Base-by-base conservation (phyloP, 2,329 filamentous ascomycete genomes). In the Monilinia fructicola region DNA sequence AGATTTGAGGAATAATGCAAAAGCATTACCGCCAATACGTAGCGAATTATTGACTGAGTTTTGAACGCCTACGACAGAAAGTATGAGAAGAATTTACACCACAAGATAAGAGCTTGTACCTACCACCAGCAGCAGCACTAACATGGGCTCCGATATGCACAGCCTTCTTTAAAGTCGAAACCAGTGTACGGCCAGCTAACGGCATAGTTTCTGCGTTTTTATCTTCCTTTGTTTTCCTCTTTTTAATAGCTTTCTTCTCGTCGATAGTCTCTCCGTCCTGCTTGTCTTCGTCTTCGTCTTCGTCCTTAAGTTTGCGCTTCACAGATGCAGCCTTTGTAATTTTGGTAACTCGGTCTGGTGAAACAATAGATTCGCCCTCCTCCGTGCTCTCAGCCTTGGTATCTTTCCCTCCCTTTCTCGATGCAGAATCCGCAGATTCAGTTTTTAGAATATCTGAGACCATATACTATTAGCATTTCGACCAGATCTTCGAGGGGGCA, bases 71-170 rank as follows among this genome's bases (percentile, higher is more conserved):
- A 21, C 72, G 21, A 55, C 31, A 50, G 68, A 66, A 60, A 38
- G 28, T n/a, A n/a, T 68, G 6, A 68, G 42, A 44, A 12, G 1
- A n/a, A 12, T 44, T 1, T 70, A 60, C 65, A 67, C 54, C 60
- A 28, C 54, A 48, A 52, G 4, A n/a, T 53, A 59, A 12, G 58
- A 67, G n/a, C 12, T 40, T 35, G 12, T 12, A 44, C 82, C 66
- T 77, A 90, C 92, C 94, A 81, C 93, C 94, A 38, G 95, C 93
- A 38, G 95, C 93, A 69, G 86, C 88, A 78, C 90, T 95, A 69
- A 98, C 92, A 77, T 99, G 95, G 0, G 95, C 95, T 21, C 95
- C 95, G 65, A 99, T 89, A 74, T 91, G 89, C 84, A 97, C 90
- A 16, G 82, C 78, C 76, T 82, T 84, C 76, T 89, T 88, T 69